Percentiles rank a stretch among this genome's conserved stretches.
phyloP scores from a whole-genome alignment of 2,329 filamentous ascomycete species.

The Colletotrichum sp. region DNA sequence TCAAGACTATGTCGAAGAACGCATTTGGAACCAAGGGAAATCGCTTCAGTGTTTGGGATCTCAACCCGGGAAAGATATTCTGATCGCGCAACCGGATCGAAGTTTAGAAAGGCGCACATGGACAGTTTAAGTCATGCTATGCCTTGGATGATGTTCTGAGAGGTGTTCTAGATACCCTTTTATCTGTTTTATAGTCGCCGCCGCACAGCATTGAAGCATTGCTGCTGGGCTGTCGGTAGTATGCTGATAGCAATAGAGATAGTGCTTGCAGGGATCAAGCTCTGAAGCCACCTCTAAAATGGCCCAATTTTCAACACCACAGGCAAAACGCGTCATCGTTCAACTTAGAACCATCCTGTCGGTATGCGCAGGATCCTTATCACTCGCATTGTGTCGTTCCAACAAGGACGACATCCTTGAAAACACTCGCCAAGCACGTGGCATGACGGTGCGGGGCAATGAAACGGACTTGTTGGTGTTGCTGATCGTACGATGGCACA shows the following conservation, averaged over 20 bases:
- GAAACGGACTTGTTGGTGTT: neutral
- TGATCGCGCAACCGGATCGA: neutral
- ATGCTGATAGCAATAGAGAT: neutral
- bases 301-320: neutral
- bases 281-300: neutral
- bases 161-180: neutral
- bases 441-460: constrained; percentile 6
- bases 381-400: neutral
- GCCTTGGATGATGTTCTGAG: neutral
- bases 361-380: neutral
- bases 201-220: neutral
- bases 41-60: neutral
- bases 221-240: neutral
- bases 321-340: neutral
- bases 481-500: constrained; percentile 1
- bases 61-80: neutral
- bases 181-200: neutral
- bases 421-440: neutral
- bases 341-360: neutral
- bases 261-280: neutral
- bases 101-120: neutral
- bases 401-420: neutral
- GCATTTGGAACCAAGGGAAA: neutral
- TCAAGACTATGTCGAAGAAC: neutral
- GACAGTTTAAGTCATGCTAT: fast-evolving